Percentiles rank a stretch among this genome's conserved stretches.
phyloP scores from a whole-genome alignment of 148 eudicot species.

The Chenopodium quinoa region DNA sequence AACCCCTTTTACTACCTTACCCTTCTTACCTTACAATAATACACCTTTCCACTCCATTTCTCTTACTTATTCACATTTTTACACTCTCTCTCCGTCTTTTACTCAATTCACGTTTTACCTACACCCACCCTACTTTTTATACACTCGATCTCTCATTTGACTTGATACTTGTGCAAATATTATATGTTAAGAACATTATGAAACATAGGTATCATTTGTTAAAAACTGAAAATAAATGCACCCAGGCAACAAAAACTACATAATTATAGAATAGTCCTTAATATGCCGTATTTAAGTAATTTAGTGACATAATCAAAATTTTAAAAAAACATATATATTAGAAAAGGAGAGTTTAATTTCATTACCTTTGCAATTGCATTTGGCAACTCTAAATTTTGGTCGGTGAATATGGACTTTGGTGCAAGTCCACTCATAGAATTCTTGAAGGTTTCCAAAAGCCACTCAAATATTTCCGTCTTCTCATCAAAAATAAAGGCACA shows the following conservation, averaged over 20 bases:
- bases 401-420: neutral
- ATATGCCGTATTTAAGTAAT: neutral
- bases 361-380: slow-evolving; percentile 3
- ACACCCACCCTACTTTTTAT: too few species aligned
- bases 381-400: neutral
- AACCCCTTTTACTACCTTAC: too few species aligned
- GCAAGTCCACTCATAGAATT: neutral
- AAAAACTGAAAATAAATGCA: too few species aligned
- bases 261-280: neutral
- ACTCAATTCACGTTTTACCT: too few species aligned
- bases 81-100: too few species aligned
- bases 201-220: too few species aligned
- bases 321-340: neutral
- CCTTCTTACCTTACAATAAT: too few species aligned
- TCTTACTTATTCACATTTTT: too few species aligned
- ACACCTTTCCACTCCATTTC: too few species aligned
- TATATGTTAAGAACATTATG: too few species aligned
- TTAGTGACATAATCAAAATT: neutral
- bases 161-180: too few species aligned
- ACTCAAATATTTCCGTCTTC: neutral
- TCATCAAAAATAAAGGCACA: neutral
- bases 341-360: neutral
- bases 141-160: too few species aligned
- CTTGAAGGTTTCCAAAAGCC: neutral
- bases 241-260: neutral